phyloP scores from a whole-genome alignment of 495 filamentous ascomycete species.

The Chaetomidium leptoderma region DNA sequence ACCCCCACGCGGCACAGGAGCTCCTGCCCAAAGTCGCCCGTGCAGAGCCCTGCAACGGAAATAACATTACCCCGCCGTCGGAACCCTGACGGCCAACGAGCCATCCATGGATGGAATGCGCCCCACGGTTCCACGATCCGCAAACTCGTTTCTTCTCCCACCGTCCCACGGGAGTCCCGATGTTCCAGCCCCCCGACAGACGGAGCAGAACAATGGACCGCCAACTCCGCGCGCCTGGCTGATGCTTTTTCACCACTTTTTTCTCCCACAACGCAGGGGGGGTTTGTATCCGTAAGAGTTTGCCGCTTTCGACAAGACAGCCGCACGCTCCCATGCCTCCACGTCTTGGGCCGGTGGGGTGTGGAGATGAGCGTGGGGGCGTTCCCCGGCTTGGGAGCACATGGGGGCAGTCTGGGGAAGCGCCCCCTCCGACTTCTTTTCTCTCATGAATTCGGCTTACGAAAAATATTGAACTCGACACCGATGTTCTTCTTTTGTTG shows the following conservation, averaged over 20 bases:
- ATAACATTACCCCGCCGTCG: conserved; percentile 2
- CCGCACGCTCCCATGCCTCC: background rate
- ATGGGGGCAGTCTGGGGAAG: conserved; percentile 22
- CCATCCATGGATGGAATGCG: background rate
- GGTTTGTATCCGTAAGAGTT: conserved; percentile 6
- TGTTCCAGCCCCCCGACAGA: background rate
- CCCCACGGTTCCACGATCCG: too few species aligned
- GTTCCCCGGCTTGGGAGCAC: background rate
- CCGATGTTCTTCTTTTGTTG: conserved; percentile 3
- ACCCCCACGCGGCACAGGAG: conserved; percentile 18
- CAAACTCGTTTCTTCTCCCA: too few species aligned
- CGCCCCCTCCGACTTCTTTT: conserved; percentile 18
- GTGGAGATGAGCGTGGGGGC: conserved; percentile 31
- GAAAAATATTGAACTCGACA: conserved; percentile 14
- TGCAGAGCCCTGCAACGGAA: too few species aligned
- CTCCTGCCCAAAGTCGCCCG: conserved; percentile 16
- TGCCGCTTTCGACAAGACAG: conserved; percentile 3
- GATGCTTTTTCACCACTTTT: background rate
- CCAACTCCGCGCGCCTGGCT: background rate
- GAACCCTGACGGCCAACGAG: background rate
- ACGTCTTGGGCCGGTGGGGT: conserved; percentile 18
- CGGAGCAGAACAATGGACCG: too few species aligned
- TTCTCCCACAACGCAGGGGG: background rate
- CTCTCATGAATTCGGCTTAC: conserved; percentile 11
- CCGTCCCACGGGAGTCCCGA: too few species aligned